phyloP scores from a whole-genome alignment of 108 stramenopile genomes.

The Aureococcus anophagefferens region DNA sequence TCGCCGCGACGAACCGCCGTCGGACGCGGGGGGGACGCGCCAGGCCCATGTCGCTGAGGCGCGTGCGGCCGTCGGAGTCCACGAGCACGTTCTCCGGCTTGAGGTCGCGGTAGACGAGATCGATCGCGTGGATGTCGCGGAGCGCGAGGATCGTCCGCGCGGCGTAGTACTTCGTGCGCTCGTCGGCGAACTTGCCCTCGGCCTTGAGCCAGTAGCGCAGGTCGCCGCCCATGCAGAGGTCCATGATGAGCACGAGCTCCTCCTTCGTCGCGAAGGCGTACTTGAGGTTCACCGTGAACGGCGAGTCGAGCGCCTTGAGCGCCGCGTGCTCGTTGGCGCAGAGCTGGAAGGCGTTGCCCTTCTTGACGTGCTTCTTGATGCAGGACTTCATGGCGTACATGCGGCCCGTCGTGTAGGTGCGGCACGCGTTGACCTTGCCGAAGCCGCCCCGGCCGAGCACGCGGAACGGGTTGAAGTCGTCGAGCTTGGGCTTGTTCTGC shows the following conservation, averaged over 20 bases:
- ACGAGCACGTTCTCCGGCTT: no score
- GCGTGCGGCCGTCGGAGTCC: no score
- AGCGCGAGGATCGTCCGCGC: no score
- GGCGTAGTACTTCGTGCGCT: no score
- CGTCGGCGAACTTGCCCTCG: no score
- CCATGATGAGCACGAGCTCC: constrained; percentile 83
- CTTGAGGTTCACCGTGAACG: constrained; percentile 88
- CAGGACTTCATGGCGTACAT: constrained; percentile 96
- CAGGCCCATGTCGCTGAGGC: no score
- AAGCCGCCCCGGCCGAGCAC: constrained; percentile 49
- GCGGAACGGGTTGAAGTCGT: constrained; percentile 46
- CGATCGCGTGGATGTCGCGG: no score
- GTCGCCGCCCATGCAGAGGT: constrained; percentile 92
- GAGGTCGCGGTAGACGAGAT: no score
- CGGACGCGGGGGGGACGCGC: no score
- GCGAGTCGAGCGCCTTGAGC: constrained; percentile 68
- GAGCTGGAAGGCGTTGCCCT: constrained; percentile 74
- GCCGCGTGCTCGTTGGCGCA: constrained; percentile 76
- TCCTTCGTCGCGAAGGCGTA: constrained; percentile 83
- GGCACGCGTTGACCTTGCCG: constrained; percentile 46
- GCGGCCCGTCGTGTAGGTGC: constrained; percentile 79
- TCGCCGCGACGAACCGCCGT: no score
- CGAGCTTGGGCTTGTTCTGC: no score
- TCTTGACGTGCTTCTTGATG: constrained; percentile 88
- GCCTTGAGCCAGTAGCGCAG: no score